Base-by-base conservation (phyloP, 2,329 filamentous ascomycete genomes). In the Nothophoma quercina region DNA sequence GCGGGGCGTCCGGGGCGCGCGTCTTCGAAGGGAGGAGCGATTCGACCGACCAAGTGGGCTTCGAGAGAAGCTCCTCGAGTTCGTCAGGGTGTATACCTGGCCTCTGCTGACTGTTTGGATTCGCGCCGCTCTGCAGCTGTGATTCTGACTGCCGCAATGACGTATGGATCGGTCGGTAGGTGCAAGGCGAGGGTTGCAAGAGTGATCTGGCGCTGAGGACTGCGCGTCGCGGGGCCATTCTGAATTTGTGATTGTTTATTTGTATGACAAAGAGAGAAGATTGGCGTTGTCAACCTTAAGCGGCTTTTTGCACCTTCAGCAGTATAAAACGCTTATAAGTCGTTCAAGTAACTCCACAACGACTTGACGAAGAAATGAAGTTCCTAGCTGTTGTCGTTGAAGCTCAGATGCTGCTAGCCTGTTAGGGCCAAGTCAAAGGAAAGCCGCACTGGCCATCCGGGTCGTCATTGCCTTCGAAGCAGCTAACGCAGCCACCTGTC, bases 11-110 rank as follows among this genome's bases (percentile, higher is more conserved):
- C 38, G 67, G 35, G n/a, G 73, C 29, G 35, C 63, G 42, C 2
- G 58, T 51, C 36, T 73, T 63, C 1, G 70, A 55, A 68, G 88
- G 85, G 0, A 95, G 80, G 5, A 96, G 85, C 7, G 89, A 88
- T 26, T 85, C 80, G 60, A 96, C 87, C 36, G 93, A 96, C 93
- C 93, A 97, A 40, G 84, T 88, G 18, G 93, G 91, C 54, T 83
- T 82, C 13, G 85, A 81, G 46, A 93, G 85, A 25, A 79, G 69
- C 25, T 70, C 51, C 16, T 77, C 69, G 13, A 79, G 58, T 19
- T 74, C 64, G 34, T 61, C 57, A 21, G 64, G 60, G 39, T 62
- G 52, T 13, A 67, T 57, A n/a, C 62, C 58, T 40, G 30, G 39
- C 23, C 33, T 49, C 39, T 51, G 45, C 25, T 49, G 51, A 15